Conservation (phyloP, 768 basidiomycete genomes). For the Leucogyrophana mollusca region DNA sequence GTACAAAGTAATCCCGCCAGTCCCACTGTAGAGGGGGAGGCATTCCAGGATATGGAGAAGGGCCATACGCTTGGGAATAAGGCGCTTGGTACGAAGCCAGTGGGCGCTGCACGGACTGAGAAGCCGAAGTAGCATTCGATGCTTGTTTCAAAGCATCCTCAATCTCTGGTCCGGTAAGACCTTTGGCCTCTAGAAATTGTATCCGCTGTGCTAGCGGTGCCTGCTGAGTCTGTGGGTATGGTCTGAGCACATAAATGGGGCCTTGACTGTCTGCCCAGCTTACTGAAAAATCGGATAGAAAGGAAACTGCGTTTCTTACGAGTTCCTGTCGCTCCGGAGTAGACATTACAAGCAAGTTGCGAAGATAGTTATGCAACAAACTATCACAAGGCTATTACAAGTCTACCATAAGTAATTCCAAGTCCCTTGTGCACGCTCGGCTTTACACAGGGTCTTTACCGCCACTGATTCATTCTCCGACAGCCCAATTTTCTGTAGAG, state of each 20-base stretch:
- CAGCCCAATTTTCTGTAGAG: conserved; percentile 10
- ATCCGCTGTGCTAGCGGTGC: conserved; percentile 83
- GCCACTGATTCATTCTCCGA: conserved; percentile 28
- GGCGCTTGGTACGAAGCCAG: conserved; percentile 15
- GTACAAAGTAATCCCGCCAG: conserved; percentile 97
- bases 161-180: conserved; percentile 80
- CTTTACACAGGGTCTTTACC: neutral
- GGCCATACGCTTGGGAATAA: conserved; percentile 46
- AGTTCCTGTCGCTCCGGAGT: conserved; percentile 68
- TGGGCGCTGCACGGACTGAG: conserved; percentile 15
- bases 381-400: neutral
- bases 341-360: conserved; percentile 34
- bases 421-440: too few relatives aligned
- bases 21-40: conserved; percentile 65
- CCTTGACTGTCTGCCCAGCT: conserved; percentile 7
- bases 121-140: conserved; percentile 24
- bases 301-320: conserved; percentile 77
- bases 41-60: conserved; percentile 34
- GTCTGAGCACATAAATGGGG: conserved; percentile 5
- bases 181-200: conserved; percentile 95
- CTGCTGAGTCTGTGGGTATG: conserved; percentile 56
- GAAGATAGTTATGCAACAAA: too few relatives aligned
- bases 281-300: conserved; percentile 85
- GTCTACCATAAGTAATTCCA: neutral
- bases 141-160: conserved; percentile 78